These are phyloP conservation scores for Arctium lappa DNA, from an alignment of 129 eudicot genomes.

Conservation along the genomic window DNA sequence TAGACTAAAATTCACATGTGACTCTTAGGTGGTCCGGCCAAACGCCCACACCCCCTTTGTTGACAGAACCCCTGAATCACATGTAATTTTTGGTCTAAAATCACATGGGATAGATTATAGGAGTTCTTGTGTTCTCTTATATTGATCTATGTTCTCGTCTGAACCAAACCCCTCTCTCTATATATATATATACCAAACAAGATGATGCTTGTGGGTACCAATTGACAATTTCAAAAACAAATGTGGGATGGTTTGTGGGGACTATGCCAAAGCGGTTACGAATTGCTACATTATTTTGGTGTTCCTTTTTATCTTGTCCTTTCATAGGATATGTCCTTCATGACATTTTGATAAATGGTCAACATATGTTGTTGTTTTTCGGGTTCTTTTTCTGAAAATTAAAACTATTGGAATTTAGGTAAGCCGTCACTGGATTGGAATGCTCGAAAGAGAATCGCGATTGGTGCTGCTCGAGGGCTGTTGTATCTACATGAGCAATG, in stretches of 20 bases:
- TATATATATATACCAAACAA: neutral
- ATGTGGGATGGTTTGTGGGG: constrained; percentile 23
- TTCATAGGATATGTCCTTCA: neutral
- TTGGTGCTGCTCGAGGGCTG: constrained; percentile 88
- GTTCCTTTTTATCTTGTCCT: constrained; percentile 5
- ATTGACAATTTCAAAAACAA: constrained; percentile 18
- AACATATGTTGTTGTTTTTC: neutral
- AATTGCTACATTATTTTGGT: constrained; percentile 14
- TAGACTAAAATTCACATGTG: no score
- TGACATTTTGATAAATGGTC: neutral
- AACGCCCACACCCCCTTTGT: no score
- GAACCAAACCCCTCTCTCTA: no score
- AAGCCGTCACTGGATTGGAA: constrained; percentile 89
- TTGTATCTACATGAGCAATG: constrained; percentile 93
- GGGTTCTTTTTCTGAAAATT: neutral
- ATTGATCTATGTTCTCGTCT: no score
- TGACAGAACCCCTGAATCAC: no score
- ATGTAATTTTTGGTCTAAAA: no score
- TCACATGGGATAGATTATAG: no score
- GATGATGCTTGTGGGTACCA: constrained; percentile 17
- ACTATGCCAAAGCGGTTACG: constrained; percentile 27
- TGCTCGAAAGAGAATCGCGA: constrained; percentile 80
- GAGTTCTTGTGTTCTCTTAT: no score
- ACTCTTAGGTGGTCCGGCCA: no score
- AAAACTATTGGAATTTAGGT: constrained; percentile 35